Evolutionary conservation across 805 yeast genomes (phyloP).

Genomic region (Vanderwaltozyma polyspora): DNA sequence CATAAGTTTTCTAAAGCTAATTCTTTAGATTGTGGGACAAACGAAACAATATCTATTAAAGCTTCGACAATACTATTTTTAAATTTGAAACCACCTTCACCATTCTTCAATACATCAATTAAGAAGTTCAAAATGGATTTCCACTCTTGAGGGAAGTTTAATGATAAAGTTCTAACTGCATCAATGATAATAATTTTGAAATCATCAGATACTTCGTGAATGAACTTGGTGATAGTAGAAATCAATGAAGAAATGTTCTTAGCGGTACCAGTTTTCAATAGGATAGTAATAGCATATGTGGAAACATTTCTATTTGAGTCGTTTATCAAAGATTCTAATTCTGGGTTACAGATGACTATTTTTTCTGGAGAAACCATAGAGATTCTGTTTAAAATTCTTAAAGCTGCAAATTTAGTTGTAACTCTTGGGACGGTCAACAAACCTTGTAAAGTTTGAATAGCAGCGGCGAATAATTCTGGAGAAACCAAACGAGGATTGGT

Average conservation of each 20-base stretch:
- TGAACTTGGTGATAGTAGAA: constrained; percentile 73
- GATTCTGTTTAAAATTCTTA: constrained; percentile 74
- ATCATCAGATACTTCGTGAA: constrained; percentile 92
- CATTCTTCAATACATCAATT: constrained; percentile 69
- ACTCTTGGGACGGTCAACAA: constrained; percentile 81
- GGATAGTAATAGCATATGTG: constrained; percentile 92
- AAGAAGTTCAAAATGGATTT: constrained; percentile 71
- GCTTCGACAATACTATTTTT: constrained; percentile 88
- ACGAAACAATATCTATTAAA: constrained; percentile 79
- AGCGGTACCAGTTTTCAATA: constrained; percentile 88
- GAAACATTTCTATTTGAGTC: constrained; percentile 88
- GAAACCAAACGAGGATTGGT: constrained; percentile 44
- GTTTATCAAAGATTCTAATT: constrained; percentile 75
- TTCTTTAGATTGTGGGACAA: constrained; percentile 74
- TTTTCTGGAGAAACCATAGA: constrained; percentile 75
- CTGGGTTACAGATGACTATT: constrained; percentile 67
- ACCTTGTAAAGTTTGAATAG: constrained; percentile 62
- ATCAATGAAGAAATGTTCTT: constrained; percentile 83
- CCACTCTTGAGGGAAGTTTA: constrained; percentile 88
- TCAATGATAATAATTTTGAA: constrained; percentile 91
- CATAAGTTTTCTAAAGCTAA: constrained; percentile 78
- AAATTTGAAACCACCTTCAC: constrained; percentile 76
- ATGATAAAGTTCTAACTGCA: constrained; percentile 82
- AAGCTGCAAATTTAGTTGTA: constrained; percentile 85
- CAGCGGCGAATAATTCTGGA: constrained; percentile 55